Percentiles rank a stretch among this genome's conserved stretches.
Evolutionary conservation across 1,139 yeast species (phyloP).

Genomic region (Taphrina sp.): DNA sequence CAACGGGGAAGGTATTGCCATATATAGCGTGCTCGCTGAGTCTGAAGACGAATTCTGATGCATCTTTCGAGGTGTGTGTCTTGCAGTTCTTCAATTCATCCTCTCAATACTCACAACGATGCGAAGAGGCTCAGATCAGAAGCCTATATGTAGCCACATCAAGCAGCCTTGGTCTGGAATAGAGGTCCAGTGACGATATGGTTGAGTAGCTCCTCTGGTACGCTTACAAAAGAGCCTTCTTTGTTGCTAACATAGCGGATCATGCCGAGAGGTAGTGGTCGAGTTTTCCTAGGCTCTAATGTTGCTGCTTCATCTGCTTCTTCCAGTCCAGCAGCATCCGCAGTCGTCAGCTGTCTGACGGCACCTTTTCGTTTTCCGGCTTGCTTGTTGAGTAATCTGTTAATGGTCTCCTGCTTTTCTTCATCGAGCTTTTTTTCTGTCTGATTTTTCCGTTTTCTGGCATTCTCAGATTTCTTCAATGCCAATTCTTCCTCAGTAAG

Average conservation of each 20-base stretch:
- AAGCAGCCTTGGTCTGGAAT: too few species aligned
- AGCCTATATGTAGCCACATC: too few species aligned
- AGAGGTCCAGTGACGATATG: slow-evolving; percentile 14
- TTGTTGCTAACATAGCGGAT: slow-evolving; percentile 27
- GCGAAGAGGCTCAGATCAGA: too few species aligned
- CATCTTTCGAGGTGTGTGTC: too few species aligned
- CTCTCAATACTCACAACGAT: too few species aligned
- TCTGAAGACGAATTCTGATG: too few species aligned
- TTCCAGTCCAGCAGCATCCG: slow-evolving; percentile 20
- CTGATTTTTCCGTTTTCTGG: slow-evolving; percentile 82
- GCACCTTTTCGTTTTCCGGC: slow-evolving; percentile 26
- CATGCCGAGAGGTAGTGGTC: slow-evolving; percentile 30
- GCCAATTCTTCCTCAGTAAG: slow-evolving; percentile 84
- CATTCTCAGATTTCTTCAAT: slow-evolving; percentile 77
- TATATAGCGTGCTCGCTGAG: too few species aligned
- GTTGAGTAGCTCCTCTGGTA: slow-evolving; percentile 15
- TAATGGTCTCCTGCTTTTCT: slow-evolving; percentile 55
- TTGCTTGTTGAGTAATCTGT: slow-evolving; percentile 36
- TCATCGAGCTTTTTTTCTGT: slow-evolving; percentile 82
- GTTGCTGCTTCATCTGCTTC: slow-evolving; percentile 17
- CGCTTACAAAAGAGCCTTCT: slow-evolving; percentile 15
- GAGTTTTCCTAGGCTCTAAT: slow-evolving; percentile 8
- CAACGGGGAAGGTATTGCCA: too few species aligned
- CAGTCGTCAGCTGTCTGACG: slow-evolving; percentile 5
- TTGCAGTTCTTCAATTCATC: too few species aligned